phyloP scores from a whole-genome alignment of 768 basidiomycete genomes.

The Xerocomellus intermedius region DNA sequence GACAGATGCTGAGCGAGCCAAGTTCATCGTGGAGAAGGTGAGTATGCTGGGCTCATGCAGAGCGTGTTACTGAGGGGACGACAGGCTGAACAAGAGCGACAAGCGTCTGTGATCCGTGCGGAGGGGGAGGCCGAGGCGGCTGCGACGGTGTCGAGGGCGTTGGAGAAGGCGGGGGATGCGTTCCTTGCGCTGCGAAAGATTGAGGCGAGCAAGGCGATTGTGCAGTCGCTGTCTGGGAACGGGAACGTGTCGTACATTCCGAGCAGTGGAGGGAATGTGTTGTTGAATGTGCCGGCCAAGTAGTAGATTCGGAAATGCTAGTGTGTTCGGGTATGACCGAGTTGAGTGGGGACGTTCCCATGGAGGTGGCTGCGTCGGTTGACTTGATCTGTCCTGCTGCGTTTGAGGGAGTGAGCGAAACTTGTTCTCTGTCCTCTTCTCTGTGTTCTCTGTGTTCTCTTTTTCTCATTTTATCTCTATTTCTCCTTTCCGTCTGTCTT shows the following conservation, averaged over 20 bases:
- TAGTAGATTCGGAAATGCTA: background rate
- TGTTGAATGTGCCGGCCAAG: slow-evolving; percentile 76
- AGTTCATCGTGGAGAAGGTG: slow-evolving; percentile 99
- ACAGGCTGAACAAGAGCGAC: slow-evolving; percentile 97
- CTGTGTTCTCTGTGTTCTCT: slow-evolving; percentile 27
- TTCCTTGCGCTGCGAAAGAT: slow-evolving; percentile 95
- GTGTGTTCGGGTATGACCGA: slow-evolving; percentile 20
- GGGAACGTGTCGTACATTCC: slow-evolving; percentile 91
- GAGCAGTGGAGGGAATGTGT: slow-evolving; percentile 72
- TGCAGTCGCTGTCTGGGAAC: slow-evolving; percentile 73
- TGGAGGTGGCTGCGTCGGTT: slow-evolving; percentile 25
- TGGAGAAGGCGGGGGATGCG: slow-evolving; percentile 94
- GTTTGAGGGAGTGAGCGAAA: slow-evolving; percentile 22
- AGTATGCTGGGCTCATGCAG: slow-evolving; percentile 9
- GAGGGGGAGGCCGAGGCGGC: slow-evolving; percentile 99
- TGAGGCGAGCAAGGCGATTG: slow-evolving; percentile 98
- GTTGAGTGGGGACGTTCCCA: slow-evolving; percentile 15
- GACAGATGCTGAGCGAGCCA: slow-evolving; percentile 94
- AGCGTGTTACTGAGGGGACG: slow-evolving; percentile 18
- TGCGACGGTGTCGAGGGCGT: slow-evolving; percentile 82
- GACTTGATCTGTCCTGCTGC: slow-evolving; percentile 26
- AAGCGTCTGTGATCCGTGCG: slow-evolving; percentile 96
- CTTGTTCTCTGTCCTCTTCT: slow-evolving; percentile 16
- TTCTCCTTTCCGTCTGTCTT: slow-evolving; percentile 36
- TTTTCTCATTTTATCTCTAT: slow-evolving; percentile 33